Conservation (phyloP, 2,329 filamentous ascomycete genomes). For the Ramularia endophylla region DNA sequence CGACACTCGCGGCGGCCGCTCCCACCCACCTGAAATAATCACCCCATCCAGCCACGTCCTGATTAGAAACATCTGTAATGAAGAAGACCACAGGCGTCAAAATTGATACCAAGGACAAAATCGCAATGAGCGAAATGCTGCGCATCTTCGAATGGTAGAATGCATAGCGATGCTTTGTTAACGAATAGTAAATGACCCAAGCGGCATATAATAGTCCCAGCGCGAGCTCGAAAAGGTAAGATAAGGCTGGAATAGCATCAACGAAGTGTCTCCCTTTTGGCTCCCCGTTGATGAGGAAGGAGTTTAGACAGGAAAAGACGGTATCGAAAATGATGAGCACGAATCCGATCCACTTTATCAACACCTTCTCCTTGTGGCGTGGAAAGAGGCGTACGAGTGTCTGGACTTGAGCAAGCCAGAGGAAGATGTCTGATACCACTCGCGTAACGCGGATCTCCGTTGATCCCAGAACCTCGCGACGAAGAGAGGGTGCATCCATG, state of each 20-base stretch:
- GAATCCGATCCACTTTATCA: conserved; percentile 98
- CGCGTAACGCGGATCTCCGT: conserved; percentile 84
- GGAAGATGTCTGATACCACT: conserved; percentile 89
- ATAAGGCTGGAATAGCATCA: conserved; percentile 84
- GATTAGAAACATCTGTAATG: conserved; percentile 80
- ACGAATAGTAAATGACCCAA: conserved; percentile 87
- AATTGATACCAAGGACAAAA: conserved; percentile 73
- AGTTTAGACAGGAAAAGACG: conserved; percentile 86
- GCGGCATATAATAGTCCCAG: conserved; percentile 83
- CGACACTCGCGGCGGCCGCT: conserved; percentile 87
- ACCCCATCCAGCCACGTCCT: conserved; percentile 83
- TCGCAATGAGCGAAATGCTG: conserved; percentile 75
- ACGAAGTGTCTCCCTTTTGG: conserved; percentile 65
- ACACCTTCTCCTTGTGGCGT: conserved; percentile 91
- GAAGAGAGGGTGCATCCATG: conserved; percentile 71
- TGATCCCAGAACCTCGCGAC: conserved; percentile 73
- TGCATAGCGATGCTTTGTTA: conserved; percentile 87
- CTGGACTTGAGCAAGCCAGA: conserved; percentile 97
- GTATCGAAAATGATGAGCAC: conserved; percentile 86
- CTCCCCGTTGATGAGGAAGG: conserved; percentile 60
- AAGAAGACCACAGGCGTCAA: conserved; percentile 90
- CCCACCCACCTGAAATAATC: conserved; percentile 97
- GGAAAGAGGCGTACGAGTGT: conserved; percentile 94
- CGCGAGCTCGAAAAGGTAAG: conserved; percentile 83
- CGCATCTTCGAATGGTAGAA: conserved; percentile 89